Evolutionary conservation across 2,329 filamentous ascomycete genomes (phyloP), one percentile per base, ranked within the genome.

Genomic region (Scedosporium aurantiacum): DNA sequence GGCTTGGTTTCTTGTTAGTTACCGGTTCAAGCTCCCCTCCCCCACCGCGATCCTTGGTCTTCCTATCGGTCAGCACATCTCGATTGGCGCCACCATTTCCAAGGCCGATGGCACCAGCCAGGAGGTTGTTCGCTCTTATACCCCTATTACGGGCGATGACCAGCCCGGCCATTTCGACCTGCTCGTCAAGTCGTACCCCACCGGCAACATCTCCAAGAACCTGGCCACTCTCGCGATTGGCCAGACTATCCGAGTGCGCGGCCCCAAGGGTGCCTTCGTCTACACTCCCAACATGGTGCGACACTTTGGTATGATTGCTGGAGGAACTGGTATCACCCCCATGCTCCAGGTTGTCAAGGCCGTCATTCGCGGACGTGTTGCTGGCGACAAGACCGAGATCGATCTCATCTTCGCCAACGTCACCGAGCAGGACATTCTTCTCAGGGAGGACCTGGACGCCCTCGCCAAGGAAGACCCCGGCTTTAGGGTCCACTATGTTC

Each of bases 31-130:
- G 66, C 89, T 99, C 47, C 92, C 92, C 62, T 81, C 81, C 59
- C 78, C 86, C 47, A 87, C 80, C 68, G 84, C 89, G 67, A 91
- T 97, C 73, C 90, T 97, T 70, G 94, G 94, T 71, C 89, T 97
- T 52, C 93, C 94, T 67, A 97, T 97, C 78, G 94, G 94, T 72
- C 94, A 99, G 79, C 94, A 99, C 81, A 97, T 99, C 77, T 97
- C 93, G 65, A 91, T 99, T 72, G 90, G 89, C 67, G 93, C 91
- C 61, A 84, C 82, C 62, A 84, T 91, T 64, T 69, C 75, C 52
- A 83, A 87, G 70, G 75, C 79, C 62, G 85, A 90, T 69, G 91
- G 90, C 71, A 81, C 82, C 68, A 79, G 79, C 67, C 93, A 94
- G 78, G 89, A 95, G 71, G 87, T 96, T 66, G 86, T 95, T 61